Evolutionary conservation across 1,139 yeast species (phyloP).

Genomic region (Wickerhamomyces sp.): DNA sequence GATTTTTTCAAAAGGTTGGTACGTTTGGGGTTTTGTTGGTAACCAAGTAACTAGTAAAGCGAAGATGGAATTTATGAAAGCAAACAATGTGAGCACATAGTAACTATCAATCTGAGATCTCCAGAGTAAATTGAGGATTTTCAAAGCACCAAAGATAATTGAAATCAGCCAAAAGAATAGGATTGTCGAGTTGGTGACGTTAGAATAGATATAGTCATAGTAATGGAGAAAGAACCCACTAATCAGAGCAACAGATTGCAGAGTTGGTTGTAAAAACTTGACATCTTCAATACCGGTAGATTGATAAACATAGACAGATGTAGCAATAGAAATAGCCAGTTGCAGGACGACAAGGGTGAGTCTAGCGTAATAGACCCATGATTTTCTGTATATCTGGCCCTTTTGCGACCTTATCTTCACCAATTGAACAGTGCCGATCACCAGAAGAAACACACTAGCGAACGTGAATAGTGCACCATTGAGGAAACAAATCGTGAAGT

Average conservation of each 20-base stretch:
- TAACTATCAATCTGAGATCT: constrained; percentile 35
- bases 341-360: constrained; percentile 27
- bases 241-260: constrained; percentile 28
- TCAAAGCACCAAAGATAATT: constrained; percentile 36
- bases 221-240: constrained; percentile 59
- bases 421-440: constrained; percentile 48
- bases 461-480: constrained; percentile 60
- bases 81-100: constrained; percentile 42
- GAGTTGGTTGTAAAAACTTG: constrained; percentile 22
- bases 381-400: constrained; percentile 34
- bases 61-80: constrained; percentile 43
- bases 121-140: constrained; percentile 42
- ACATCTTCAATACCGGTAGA: constrained; percentile 23
- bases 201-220: constrained; percentile 63
- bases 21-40: constrained; percentile 41
- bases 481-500: constrained; percentile 77
- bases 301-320: constrained; percentile 16
- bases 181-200: constrained; percentile 63
- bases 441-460: constrained; percentile 47
- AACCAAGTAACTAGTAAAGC: constrained; percentile 51
- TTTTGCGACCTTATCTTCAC: constrained; percentile 25
- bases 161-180: constrained; percentile 75
- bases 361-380: constrained; percentile 32
- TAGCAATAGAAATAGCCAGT: constrained; percentile 23
- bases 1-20: constrained; percentile 32